Evolutionary conservation across 176 grass and related monocot species (phyloP).

Genomic region (Poa pratensis): DNA sequence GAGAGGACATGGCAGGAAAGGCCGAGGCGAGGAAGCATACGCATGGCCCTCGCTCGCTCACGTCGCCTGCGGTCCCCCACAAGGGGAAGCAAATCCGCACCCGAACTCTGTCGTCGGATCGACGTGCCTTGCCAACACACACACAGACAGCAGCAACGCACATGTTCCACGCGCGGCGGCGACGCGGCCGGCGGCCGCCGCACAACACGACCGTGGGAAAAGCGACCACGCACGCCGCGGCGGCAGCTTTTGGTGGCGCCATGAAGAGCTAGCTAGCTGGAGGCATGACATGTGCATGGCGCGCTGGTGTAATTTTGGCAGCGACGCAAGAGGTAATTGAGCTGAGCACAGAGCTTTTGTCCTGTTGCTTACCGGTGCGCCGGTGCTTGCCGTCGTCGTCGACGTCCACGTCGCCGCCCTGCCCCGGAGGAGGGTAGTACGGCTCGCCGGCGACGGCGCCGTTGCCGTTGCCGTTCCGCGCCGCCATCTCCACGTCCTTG

Average conservation of each 20-base stretch:
- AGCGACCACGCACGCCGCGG: neutral
- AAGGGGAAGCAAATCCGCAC: constrained; percentile 10
- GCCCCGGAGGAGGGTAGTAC: neutral
- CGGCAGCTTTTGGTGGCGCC: neutral
- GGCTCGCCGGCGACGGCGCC: neutral
- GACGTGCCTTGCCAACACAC: neutral
- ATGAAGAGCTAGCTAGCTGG: neutral
- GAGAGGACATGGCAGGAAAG: neutral
- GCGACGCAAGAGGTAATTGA: neutral
- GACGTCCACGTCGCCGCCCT: constrained; percentile 26
- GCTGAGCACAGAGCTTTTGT: neutral
- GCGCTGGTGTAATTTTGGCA: neutral
- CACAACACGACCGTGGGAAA: neutral
- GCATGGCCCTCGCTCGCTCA: neutral
- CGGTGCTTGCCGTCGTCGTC: constrained; percentile 82
- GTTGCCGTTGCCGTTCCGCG: constrained; percentile 32
- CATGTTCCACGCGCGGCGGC: neutral
- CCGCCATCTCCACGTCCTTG: constrained; percentile 63
- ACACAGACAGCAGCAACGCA: too few relatives aligned
- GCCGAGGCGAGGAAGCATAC: neutral
- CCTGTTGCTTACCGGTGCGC: constrained; percentile 45
- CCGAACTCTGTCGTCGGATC: neutral
- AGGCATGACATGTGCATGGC: neutral
- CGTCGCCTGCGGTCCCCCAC: neutral
- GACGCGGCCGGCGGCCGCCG: neutral